Conservation (phyloP, 345 rosid genomes). For the Populus pruinosa region DNA sequence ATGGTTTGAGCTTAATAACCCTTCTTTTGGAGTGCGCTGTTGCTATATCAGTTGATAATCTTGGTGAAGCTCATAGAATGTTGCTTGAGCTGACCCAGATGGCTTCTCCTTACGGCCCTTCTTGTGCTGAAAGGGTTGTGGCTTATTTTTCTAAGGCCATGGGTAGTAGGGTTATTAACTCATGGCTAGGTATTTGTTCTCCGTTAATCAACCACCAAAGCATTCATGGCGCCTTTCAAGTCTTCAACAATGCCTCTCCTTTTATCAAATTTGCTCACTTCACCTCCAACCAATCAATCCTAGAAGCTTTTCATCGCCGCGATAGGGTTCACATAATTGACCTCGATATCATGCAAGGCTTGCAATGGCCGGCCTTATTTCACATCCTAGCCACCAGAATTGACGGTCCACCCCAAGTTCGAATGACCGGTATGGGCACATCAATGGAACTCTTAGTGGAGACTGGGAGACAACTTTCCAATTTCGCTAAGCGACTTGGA, state of each 20-base stretch:
- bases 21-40: slow-evolving; percentile 61
- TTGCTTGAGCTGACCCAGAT: slow-evolving; percentile 63
- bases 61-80: slow-evolving; percentile 60
- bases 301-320: slow-evolving; percentile 55
- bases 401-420: slow-evolving; percentile 56
- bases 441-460: slow-evolving; percentile 49
- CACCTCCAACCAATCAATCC: slow-evolving; percentile 70
- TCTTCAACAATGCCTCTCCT: slow-evolving; percentile 59
- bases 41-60: slow-evolving; percentile 59
- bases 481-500: slow-evolving; percentile 58
- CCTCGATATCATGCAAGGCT: slow-evolving; percentile 68
- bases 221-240: slow-evolving; percentile 43
- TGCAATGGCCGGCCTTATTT: slow-evolving; percentile 74
- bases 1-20: slow-evolving; percentile 42
- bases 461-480: slow-evolving; percentile 62
- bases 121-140: slow-evolving; percentile 63
- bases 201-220: slow-evolving; percentile 48
- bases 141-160: slow-evolving; percentile 71
- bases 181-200: slow-evolving; percentile 61
- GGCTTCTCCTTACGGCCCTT: slow-evolving; percentile 60
- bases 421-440: slow-evolving; percentile 58
- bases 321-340: slow-evolving; percentile 61
- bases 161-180: slow-evolving; percentile 58
- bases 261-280: slow-evolving; percentile 67
- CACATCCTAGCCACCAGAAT: slow-evolving; percentile 61